Evolutionary conservation across 345 rosid species (phyloP).

Genomic region (Aquilaria yunnanensis): DNA sequence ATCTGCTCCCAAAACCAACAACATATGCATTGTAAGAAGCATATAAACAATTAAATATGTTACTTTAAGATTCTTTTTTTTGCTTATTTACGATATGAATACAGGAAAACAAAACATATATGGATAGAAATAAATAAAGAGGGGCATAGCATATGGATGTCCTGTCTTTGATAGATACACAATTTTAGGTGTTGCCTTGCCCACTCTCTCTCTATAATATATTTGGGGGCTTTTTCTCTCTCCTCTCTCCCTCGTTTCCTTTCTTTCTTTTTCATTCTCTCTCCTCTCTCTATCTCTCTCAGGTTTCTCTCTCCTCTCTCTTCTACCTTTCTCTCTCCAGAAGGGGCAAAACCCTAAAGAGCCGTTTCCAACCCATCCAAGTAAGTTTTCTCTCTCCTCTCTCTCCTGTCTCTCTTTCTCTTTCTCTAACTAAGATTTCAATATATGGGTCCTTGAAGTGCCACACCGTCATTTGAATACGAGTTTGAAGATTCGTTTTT

Average conservation of each 20-base stretch:
- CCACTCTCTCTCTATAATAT: constrained; percentile 20
- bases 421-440: constrained; percentile 50
- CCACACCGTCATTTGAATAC: constrained; percentile 15
- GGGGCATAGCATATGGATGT: not conserved
- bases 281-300: constrained; percentile 35
- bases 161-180: constrained; percentile 14
- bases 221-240: constrained; percentile 22
- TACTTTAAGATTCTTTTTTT: no score
- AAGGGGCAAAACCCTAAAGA: constrained; percentile 78
- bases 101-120: no score
- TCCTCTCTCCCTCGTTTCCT: constrained; percentile 30
- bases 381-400: constrained; percentile 93
- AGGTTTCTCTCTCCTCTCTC: constrained; percentile 47
- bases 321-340: constrained; percentile 61
- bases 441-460: constrained; percentile 53
- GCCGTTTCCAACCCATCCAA: constrained; percentile 66
- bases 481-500: not conserved
- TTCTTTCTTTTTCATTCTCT: constrained; percentile 26
- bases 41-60: no score
- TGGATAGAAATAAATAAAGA: not conserved
- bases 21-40: no score
- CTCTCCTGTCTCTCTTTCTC: constrained; percentile 33
- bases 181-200: constrained; percentile 33
- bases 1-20: no score
- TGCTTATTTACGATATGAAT: no score